A percentile compares a stretch with the other conserved stretches of the same genome.
These are phyloP conservation scores for Parmales sp. DNA, from an alignment of 108 stramenopile genomes.

Conservation along the genomic window DNA sequence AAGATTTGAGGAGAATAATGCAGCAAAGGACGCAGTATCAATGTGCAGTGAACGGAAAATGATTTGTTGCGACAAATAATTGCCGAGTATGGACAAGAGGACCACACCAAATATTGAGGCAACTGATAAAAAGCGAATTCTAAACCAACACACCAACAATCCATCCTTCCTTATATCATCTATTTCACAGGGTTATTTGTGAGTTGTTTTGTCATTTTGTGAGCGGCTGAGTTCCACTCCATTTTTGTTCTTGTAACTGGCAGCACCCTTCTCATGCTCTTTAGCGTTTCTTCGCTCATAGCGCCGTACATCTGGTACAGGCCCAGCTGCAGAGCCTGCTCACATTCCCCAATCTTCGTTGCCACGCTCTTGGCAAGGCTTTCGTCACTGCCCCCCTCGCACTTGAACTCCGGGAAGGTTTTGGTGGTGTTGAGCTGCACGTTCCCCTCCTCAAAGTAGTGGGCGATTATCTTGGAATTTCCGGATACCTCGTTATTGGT, in stretches of 20 bases:
- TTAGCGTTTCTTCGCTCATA: slow-evolving; percentile 31
- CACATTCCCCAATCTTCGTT: slow-evolving; percentile 37
- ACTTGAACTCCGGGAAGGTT: slow-evolving; percentile 17
- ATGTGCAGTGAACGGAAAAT: too few species aligned
- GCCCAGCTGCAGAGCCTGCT: slow-evolving; percentile 12
- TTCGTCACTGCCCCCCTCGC: neutral
- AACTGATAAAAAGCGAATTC: too few species aligned
- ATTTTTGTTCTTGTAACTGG: slow-evolving; percentile 71
- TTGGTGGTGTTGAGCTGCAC: slow-evolving; percentile 28
- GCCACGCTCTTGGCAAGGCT: slow-evolving; percentile 24
- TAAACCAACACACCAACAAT: too few species aligned
- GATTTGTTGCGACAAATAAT: too few species aligned
- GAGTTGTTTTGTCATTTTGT: slow-evolving; percentile 39
- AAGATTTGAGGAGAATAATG: too few species aligned
- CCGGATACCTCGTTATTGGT: neutral
- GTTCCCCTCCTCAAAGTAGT: slow-evolving; percentile 24
- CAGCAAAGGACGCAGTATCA: too few species aligned
- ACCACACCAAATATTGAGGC: too few species aligned
- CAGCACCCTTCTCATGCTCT: slow-evolving; percentile 60
- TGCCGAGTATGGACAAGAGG: too few species aligned
- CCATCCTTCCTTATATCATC: too few species aligned
- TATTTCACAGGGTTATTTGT: too few species aligned
- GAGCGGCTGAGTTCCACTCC: slow-evolving; percentile 69
- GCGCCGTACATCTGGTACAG: slow-evolving; percentile 29
- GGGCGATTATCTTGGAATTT: neutral